Evolutionary conservation across 176 grass and related monocot genomes (phyloP).

Genomic region (Metroxylon sagu): DNA sequence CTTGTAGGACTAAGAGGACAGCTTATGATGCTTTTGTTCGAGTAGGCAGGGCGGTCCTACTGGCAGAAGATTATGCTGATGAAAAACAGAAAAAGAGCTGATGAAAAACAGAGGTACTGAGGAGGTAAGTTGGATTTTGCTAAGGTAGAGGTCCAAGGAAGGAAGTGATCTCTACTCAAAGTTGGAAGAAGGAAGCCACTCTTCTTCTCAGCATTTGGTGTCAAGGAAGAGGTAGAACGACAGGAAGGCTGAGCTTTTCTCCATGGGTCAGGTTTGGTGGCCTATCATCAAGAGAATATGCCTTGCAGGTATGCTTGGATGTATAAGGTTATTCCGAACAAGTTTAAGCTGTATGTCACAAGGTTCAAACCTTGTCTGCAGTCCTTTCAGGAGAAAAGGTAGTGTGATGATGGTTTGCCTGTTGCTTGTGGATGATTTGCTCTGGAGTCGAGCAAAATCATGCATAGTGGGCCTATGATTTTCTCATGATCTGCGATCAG

Average conservation of each 20-base stretch:
- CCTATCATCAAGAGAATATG: constrained; percentile 43
- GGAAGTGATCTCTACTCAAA: too few species aligned
- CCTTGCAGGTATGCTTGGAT: constrained; percentile 58
- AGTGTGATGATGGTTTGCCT: constrained; percentile 42
- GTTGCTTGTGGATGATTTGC: constrained; percentile 56
- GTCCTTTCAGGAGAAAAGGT: constrained; percentile 43
- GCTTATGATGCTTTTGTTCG: constrained; percentile 10
- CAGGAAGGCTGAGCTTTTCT: constrained; percentile 21
- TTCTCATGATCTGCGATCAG: constrained; percentile 34
- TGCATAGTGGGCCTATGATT: constrained; percentile 27
- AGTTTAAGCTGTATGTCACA: constrained; percentile 42
- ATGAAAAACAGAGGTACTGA: constrained; percentile 31
- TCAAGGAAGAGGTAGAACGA: constrained; percentile 4
- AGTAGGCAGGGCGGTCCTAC: background rate
- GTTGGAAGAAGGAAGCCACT: too few species aligned
- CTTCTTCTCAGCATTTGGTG: too few species aligned
- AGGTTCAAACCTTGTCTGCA: constrained; percentile 55
- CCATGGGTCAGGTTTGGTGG: constrained; percentile 53
- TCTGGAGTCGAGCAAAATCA: constrained; percentile 19
- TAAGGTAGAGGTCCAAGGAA: too few species aligned
- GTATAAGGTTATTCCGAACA: constrained; percentile 29
- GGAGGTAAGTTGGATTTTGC: background rate
- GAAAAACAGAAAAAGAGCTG: constrained; percentile 29
- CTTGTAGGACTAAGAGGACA: constrained; percentile 25
- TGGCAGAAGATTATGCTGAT: constrained; percentile 9